These are phyloP conservation scores for Prototheca cutis DNA, from an alignment of 163 green algal genomes.

Conservation along the genomic window DNA sequence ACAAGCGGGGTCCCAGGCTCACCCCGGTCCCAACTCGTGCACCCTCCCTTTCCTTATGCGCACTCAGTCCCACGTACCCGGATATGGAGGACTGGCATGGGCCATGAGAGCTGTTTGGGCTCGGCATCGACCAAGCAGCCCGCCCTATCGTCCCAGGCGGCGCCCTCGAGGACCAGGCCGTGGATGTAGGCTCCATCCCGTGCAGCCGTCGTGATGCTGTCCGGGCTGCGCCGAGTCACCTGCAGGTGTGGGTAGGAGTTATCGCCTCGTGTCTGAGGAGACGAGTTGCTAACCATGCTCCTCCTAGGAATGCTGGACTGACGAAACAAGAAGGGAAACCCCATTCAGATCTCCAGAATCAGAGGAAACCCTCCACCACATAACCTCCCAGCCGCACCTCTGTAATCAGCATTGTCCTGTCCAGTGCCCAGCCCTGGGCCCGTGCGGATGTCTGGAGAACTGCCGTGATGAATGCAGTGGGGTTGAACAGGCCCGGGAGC, in stretches of 20 bases:
- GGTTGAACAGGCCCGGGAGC: constrained; percentile 87
- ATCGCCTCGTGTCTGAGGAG: too few species aligned
- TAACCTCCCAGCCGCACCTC: constrained; percentile 80
- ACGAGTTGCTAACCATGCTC: too few species aligned
- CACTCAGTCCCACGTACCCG: constrained; percentile 60
- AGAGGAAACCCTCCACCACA: too few species aligned
- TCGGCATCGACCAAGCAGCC: constrained; percentile 74
- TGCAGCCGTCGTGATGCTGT: constrained; percentile 24
- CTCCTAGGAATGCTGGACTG: too few species aligned
- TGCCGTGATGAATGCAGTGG: constrained; percentile 87
- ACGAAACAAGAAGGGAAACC: too few species aligned
- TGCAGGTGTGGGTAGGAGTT: too few species aligned
- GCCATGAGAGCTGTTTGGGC: constrained; percentile 82
- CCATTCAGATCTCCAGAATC: too few species aligned
- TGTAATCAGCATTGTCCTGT: constrained; percentile 47
- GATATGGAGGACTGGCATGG: constrained; percentile 74
- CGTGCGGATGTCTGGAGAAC: constrained; percentile 80
- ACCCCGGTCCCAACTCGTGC: too few species aligned
- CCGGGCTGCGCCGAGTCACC: constrained; percentile 22
- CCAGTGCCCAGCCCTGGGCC: constrained; percentile 84
- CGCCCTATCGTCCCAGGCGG: constrained; percentile 81
- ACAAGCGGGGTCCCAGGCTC: too few species aligned
- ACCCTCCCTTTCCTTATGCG: too few species aligned
- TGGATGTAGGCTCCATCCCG: constrained; percentile 83
- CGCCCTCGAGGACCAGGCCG: constrained; percentile 80